Percentiles rank a stretch among this genome's conserved stretches.
Evolutionary conservation across 495 filamentous ascomycete species (phyloP).

Genomic region (Neurospora sp.): DNA sequence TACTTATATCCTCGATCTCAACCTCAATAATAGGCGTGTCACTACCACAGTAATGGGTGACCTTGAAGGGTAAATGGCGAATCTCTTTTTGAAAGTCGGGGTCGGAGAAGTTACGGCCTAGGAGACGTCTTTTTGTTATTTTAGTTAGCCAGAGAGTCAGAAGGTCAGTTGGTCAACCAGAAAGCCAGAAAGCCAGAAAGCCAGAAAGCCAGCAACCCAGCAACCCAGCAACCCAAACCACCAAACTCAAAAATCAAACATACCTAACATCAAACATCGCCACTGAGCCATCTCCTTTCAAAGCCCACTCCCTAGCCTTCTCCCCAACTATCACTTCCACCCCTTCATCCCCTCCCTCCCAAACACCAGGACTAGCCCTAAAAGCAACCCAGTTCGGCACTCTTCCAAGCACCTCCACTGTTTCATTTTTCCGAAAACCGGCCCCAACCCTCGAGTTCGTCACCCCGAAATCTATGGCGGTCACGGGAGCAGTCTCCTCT

Average conservation of each 20-base stretch:
- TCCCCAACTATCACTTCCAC: background rate
- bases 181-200: no score
- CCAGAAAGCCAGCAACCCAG: no score
- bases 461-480: constrained; percentile 96
- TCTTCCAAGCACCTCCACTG: constrained; percentile 85
- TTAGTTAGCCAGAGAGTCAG: background rate
- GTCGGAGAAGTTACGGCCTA: constrained; percentile 75
- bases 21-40: constrained; percentile 72
- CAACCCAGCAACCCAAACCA: no score
- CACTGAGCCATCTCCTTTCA: no score
- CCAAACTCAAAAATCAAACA: background rate
- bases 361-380: constrained; percentile 43
- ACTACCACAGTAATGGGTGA: constrained; percentile 20
- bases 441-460: constrained; percentile 89
- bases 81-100: constrained; percentile 69
- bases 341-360: background rate
- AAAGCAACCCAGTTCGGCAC: constrained; percentile 89
- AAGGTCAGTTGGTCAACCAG: no score
- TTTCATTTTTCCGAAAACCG: constrained; percentile 71
- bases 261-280: background rate
- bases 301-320: background rate
- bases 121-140: constrained; percentile 53
- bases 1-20: constrained; percentile 48
- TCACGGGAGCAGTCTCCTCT: constrained; percentile 42
- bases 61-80: constrained; percentile 82